These are phyloP conservation scores for Ilyonectria sp. DNA, from an alignment of 2,329 filamentous ascomycete species.

Conservation along the genomic window DNA sequence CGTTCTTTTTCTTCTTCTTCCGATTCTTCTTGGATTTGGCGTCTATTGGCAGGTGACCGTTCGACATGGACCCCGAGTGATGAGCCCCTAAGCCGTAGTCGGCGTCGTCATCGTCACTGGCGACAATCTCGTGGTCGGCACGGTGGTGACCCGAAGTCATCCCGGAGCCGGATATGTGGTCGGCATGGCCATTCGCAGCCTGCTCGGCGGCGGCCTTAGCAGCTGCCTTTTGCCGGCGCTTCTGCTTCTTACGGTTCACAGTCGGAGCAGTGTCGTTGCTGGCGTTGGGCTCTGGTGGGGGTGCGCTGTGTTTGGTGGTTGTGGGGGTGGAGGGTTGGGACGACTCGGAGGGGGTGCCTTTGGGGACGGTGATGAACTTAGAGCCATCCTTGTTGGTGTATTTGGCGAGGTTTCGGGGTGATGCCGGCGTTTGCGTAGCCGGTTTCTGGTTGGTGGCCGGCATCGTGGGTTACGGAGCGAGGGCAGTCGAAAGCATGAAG, in stretches of 20 bases:
- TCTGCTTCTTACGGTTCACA: constrained; percentile 96
- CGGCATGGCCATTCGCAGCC: constrained; percentile 59
- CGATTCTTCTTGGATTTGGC: constrained; percentile 72
- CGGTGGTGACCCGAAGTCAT: constrained; percentile 42
- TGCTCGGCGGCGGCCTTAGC: constrained; percentile 71
- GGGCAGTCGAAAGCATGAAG: constrained; percentile 58
- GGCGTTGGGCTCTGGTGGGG: constrained; percentile 48
- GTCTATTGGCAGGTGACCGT: constrained; percentile 49
- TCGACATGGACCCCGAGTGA: constrained; percentile 49
- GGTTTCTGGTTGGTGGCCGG: constrained; percentile 68
- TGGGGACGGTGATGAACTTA: constrained; percentile 78
- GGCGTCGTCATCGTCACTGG: constrained; percentile 71
- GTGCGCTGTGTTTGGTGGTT: constrained; percentile 55
- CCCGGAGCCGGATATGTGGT: constrained; percentile 51
- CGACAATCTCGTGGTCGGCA: constrained; percentile 65
- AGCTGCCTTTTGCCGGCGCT: constrained; percentile 89
- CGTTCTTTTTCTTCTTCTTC: constrained; percentile 78
- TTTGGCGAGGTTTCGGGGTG: constrained; percentile 70
- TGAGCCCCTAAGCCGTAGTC: constrained; percentile 57
- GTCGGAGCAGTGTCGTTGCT: constrained; percentile 58
- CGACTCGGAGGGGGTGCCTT: constrained; percentile 66
- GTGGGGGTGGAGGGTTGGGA: constrained; percentile 69
- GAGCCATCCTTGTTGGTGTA: constrained; percentile 79
- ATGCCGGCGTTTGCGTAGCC: constrained; percentile 64
- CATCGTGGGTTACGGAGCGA: constrained; percentile 59